Evolutionary conservation across 495 filamentous ascomycete genomes (phyloP).

Genomic region (Penicillium flavigenum): DNA sequence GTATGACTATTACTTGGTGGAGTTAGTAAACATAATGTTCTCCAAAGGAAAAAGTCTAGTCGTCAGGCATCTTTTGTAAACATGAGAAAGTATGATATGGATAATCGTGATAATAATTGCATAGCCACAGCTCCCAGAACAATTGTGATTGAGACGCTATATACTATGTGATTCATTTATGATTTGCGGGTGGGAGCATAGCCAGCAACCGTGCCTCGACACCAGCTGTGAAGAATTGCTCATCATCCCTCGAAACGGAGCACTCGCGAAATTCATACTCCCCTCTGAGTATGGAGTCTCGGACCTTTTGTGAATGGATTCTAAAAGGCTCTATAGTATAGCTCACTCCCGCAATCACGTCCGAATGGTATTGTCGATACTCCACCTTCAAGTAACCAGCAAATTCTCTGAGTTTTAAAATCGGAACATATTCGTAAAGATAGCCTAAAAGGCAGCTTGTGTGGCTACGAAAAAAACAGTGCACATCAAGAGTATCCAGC

Average conservation of each 20-base stretch:
- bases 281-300: not conserved
- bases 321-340: not conserved
- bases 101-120: not conserved
- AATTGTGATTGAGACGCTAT: not conserved
- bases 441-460: not conserved
- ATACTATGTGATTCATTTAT: not conserved
- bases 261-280: not conserved
- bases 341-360: not conserved
- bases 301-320: not conserved
- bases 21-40: too few species aligned
- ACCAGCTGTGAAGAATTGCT: not conserved
- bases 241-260: not conserved
- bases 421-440: not conserved
- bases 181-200: not conserved
- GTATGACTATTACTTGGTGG: too few species aligned
- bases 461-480: not conserved
- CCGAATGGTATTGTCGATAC: not conserved
- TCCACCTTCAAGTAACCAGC: not conserved
- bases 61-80: too few species aligned
- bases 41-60: too few species aligned
- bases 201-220: not conserved
- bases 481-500: not conserved
- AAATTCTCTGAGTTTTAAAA: not conserved
- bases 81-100: too few species aligned
- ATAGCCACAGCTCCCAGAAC: not conserved